Percentiles rank a stretch among this genome's conserved stretches.
Evolutionary conservation across 108 stramenopile genomes (phyloP).

Genomic region (Nannochloropsis gaditana): DNA sequence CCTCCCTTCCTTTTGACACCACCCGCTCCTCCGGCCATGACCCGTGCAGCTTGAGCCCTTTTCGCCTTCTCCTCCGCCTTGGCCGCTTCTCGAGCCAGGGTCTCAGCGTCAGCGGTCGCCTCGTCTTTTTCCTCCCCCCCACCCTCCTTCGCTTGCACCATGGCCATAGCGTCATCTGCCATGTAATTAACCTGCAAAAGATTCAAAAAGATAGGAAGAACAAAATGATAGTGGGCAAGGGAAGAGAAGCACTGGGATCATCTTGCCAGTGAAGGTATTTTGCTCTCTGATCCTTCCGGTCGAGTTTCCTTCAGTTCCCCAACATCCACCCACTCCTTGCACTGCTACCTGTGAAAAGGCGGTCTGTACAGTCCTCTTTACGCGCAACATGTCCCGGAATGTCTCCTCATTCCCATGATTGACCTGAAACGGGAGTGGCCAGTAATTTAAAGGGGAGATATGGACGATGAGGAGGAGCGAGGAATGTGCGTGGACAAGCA

Average conservation of each 20-base stretch:
- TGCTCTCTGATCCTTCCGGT: too few species aligned
- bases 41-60: background rate
- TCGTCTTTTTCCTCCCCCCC: constrained; percentile 46
- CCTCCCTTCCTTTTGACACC: constrained; percentile 58
- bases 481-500: background rate
- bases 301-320: too few species aligned
- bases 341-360: constrained; percentile 62
- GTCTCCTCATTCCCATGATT: constrained; percentile 88
- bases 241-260: background rate
- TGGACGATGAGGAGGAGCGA: background rate
- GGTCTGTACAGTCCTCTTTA: constrained; percentile 84
- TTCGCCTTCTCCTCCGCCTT: background rate
- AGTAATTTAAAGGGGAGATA: background rate
- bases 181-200: constrained; percentile 70
- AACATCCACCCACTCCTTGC: background rate
- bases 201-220: background rate
- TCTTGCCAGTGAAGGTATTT: too few species aligned
- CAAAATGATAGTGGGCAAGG: background rate
- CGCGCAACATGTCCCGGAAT: constrained; percentile 89
- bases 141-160: background rate
- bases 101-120: constrained; percentile 40
- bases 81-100: background rate
- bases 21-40: constrained; percentile 55
- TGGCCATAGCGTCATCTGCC: constrained; percentile 66
- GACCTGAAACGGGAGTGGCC: background rate